phyloP scores from a whole-genome alignment of 441 rosid species.

The Populus hybrid region DNA sequence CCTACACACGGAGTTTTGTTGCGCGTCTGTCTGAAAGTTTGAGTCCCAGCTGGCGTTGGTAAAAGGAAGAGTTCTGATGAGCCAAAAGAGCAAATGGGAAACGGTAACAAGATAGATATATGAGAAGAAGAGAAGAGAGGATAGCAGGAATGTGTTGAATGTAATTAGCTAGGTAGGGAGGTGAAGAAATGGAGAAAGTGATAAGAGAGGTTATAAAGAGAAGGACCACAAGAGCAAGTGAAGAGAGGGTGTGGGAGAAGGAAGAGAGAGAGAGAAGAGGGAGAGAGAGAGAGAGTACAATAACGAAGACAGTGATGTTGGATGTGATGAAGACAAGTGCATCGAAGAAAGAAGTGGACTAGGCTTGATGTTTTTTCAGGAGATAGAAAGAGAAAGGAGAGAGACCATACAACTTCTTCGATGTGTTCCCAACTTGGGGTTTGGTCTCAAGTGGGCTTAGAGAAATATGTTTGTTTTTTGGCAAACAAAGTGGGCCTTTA shows the following conservation, averaged over 20 bases:
- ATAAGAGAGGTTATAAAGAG: conserved; percentile 55
- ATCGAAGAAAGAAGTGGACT: conserved; percentile 48
- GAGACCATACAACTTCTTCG: neutral
- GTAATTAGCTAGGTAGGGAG: conserved; percentile 19
- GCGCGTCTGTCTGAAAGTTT: neutral
- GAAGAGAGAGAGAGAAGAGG: conserved; percentile 19
- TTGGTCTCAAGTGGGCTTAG: conserved; percentile 53
- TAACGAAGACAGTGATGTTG: conserved; percentile 62
- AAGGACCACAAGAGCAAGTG: conserved; percentile 43
- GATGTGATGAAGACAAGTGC: conserved; percentile 73
- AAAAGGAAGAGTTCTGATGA: neutral
- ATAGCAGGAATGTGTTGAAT: neutral
- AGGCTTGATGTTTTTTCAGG: conserved; percentile 18
- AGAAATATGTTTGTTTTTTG: conserved; percentile 44
- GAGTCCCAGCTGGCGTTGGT: no score
- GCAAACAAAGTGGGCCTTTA: conserved; percentile 70
- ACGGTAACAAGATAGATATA: neutral
- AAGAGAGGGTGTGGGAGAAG: conserved; percentile 20
- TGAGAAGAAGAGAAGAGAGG: conserved; percentile 11
- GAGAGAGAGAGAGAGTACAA: conserved; percentile 1
- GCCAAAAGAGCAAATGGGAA: neutral
- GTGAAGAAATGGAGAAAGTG: conserved; percentile 46
- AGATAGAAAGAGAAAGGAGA: conserved; percentile 1
- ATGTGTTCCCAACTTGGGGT: conserved; percentile 44
- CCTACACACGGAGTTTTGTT: neutral